Conservation (phyloP, 495 filamentous ascomycete genomes). For the Trichoderma erinaceum region DNA sequence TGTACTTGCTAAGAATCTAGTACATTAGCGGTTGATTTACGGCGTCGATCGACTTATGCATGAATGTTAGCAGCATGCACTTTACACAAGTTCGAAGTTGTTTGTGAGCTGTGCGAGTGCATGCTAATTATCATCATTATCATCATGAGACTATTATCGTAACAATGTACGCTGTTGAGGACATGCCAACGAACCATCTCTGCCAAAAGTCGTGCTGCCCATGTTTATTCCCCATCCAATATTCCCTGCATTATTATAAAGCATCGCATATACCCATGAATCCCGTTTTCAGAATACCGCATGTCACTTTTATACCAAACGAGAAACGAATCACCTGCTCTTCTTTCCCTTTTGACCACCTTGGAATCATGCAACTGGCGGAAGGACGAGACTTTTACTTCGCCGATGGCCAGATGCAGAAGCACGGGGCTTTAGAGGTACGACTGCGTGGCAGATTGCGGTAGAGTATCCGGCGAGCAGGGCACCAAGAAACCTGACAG, state of each 20-base stretch:
- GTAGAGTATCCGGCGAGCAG: slow-evolving; percentile 2
- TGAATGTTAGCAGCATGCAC: not conserved
- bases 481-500: slow-evolving; percentile 3
- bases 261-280: not conserved
- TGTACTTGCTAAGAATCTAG: not conserved
- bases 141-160: not conserved
- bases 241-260: not conserved
- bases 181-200: no score
- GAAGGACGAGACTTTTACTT: not conserved
- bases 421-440: not conserved
- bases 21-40: not conserved
- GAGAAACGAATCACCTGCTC: not conserved
- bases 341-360: not conserved
- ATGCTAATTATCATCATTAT: not conserved
- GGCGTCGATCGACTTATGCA: not conserved
- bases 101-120: not conserved
- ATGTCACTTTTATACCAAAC: not conserved
- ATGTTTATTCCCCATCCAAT: no score
- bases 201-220: no score
- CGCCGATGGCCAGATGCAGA: not conserved
- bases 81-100: not conserved
- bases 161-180: not conserved
- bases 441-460: not conserved
- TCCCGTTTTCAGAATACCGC: not conserved
- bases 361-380: not conserved